Evolutionary conservation across 2,329 filamentous ascomycete genomes (phyloP).

Genomic region (Fusarium sp.): DNA sequence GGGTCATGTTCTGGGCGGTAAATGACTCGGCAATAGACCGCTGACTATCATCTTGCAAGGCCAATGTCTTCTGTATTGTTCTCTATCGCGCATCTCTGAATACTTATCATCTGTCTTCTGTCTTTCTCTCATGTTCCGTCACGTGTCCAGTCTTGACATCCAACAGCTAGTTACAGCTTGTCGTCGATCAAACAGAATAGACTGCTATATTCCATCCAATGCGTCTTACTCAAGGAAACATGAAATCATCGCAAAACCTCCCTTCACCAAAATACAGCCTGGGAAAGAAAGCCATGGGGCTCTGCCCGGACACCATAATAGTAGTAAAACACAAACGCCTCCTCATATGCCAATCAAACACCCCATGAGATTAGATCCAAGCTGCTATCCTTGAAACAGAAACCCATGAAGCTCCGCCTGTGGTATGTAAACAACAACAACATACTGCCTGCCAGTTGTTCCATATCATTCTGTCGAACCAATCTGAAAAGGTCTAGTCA

Average conservation of each 20-base stretch:
- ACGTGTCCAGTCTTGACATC: conserved; percentile 4
- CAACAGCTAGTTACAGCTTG: conserved; percentile 1
- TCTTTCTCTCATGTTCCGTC: conserved; percentile 1
- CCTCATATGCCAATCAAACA: conserved; percentile 5
- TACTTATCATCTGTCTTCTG: conserved; percentile 8
- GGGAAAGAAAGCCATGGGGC: neutral
- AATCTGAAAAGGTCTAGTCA: neutral
- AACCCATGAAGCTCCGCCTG: neutral
- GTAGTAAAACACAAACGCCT: conserved; percentile 21
- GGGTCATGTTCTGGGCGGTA: neutral
- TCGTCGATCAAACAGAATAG: neutral
- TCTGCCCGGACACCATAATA: neutral
- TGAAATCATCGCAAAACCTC: neutral
- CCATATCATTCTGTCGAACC: conserved; percentile 4
- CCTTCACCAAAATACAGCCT: conserved; percentile 1
- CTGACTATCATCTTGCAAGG: neutral
- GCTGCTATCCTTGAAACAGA: neutral
- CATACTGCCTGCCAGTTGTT: conserved; percentile 4
- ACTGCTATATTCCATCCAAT: conserved; percentile 10
- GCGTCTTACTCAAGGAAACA: conserved; percentile 10
- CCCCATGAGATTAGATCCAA: neutral
- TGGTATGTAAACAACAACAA: conserved; percentile 1
- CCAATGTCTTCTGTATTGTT: neutral
- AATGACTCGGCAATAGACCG: conserved; percentile 9
- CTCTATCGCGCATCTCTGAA: conserved; percentile 12